A percentile compares a stretch with the other conserved stretches of the same genome.
These are phyloP conservation scores for Xylariales sp. DNA, from an alignment of 2,329 filamentous ascomycete genomes.

Conservation along the genomic window DNA sequence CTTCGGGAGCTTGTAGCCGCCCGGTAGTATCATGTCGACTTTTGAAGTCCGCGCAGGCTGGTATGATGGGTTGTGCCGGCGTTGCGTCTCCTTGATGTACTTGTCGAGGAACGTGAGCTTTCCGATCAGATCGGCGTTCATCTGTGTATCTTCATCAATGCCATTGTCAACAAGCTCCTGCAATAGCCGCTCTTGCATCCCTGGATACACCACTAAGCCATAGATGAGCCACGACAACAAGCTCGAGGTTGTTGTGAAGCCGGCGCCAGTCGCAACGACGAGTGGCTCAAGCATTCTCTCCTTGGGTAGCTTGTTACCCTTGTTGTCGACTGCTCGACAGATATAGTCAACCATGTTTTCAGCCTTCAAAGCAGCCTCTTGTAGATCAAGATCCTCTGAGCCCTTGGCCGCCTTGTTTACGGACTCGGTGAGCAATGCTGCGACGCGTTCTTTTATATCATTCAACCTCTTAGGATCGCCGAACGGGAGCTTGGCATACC, in stretches of 20 bases:
- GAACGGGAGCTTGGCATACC: constrained; percentile 68
- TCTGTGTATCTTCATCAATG: constrained; percentile 56
- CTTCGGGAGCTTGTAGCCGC: constrained; percentile 66
- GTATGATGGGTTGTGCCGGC: constrained; percentile 70
- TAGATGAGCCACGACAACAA: constrained; percentile 70
- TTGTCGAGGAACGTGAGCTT: constrained; percentile 65
- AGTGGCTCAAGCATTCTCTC: constrained; percentile 55
- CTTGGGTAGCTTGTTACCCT: constrained; percentile 65
- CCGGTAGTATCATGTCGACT: constrained; percentile 67
- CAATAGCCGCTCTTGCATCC: constrained; percentile 66
- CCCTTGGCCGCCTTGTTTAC: constrained; percentile 55
- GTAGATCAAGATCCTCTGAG: constrained; percentile 55
- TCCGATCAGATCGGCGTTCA: constrained; percentile 60
- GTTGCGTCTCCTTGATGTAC: constrained; percentile 71
- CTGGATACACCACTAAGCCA: constrained; percentile 63
- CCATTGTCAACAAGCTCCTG: constrained; percentile 67
- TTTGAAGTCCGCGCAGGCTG: constrained; percentile 69
- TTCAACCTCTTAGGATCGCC: constrained; percentile 63
- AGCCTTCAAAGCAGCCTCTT: constrained; percentile 63
- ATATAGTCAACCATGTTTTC: constrained; percentile 61
- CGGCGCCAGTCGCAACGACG: constrained; percentile 66
- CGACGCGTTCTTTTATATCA: constrained; percentile 50
- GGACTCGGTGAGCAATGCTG: constrained; percentile 53
- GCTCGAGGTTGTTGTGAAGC: constrained; percentile 70
- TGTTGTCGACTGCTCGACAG: constrained; percentile 63